Evolutionary conservation across 2,329 filamentous ascomycete genomes (phyloP).

Genomic region (Paecilomyces sp.): DNA sequence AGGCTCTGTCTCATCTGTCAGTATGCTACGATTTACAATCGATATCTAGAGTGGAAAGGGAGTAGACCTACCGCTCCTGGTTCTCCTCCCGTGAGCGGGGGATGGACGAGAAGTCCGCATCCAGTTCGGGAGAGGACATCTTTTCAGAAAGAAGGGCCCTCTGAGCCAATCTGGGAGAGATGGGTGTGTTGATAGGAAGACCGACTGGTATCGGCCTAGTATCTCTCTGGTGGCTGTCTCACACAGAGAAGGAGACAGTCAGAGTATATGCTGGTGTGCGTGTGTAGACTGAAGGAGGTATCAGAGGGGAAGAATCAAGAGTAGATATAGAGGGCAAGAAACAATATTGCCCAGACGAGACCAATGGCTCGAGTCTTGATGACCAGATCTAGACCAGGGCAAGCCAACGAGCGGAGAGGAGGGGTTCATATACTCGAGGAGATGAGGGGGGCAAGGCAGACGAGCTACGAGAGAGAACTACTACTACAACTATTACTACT

Average conservation of each 20-base stretch:
- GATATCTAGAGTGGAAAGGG: neutral
- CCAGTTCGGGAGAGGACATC: conserved; percentile 19
- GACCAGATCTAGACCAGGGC: neutral
- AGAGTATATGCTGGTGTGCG: neutral
- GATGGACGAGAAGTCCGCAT: conserved; percentile 24
- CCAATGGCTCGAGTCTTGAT: neutral
- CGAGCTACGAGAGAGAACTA: neutral
- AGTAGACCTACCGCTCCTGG: conserved; percentile 33
- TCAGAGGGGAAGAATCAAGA: neutral
- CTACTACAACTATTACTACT: neutral
- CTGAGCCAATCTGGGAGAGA: neutral
- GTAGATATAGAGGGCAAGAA: neutral
- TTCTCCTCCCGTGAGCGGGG: conserved; percentile 37
- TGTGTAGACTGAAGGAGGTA: neutral
- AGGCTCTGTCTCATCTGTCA: conserved; percentile 53
- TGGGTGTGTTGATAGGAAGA: neutral
- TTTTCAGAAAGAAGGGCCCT: neutral
- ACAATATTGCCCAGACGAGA: neutral
- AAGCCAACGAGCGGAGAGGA: neutral
- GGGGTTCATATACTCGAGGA: neutral
- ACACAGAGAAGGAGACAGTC: neutral
- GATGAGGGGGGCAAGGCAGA: neutral
- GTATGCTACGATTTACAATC: conserved; percentile 3
- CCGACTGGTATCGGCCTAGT: neutral
- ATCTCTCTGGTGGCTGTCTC: neutral